Conservation (phyloP, 352 stramenopile genomes). For the Poterioochromonas sp. region DNA sequence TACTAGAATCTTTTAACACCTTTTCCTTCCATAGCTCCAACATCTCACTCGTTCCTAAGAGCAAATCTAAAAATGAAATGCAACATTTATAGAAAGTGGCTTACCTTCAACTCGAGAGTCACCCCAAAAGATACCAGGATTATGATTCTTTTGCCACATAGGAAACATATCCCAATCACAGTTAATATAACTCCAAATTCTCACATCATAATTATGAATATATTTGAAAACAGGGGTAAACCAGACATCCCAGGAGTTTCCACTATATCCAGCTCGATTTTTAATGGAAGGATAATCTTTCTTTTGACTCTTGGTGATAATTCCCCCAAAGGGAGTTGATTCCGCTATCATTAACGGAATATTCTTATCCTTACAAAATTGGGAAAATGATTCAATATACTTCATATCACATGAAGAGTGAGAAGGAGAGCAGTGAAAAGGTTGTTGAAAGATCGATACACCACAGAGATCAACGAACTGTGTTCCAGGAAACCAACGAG, state of each 20-base stretch:
- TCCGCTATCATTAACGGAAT: slow-evolving; percentile 61
- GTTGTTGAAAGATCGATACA: slow-evolving; percentile 60
- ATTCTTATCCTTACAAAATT: slow-evolving; percentile 28
- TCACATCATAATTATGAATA: slow-evolving; percentile 54
- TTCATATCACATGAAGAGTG: slow-evolving; percentile 12
- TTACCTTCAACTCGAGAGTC: slow-evolving; percentile 49
- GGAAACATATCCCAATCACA: slow-evolving; percentile 56
- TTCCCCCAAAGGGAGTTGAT: slow-evolving; percentile 60
- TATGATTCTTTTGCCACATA: slow-evolving; percentile 48
- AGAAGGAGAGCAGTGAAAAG: slow-evolving; percentile 47
- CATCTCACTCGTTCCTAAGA: too few relatives aligned
- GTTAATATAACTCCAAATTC: slow-evolving; percentile 62
- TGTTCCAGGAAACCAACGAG: slow-evolving; percentile 54
- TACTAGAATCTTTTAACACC: too few relatives aligned
- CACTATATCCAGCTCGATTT: slow-evolving; percentile 30
- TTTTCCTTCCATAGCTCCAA: too few relatives aligned
- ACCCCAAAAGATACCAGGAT: slow-evolving; percentile 50
- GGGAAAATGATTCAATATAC: slow-evolving; percentile 47
- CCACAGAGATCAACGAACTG: slow-evolving; percentile 57
- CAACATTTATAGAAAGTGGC: too few relatives aligned
- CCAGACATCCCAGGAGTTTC: slow-evolving; percentile 51
- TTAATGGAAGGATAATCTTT: background rate
- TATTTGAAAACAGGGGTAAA: slow-evolving; percentile 52
- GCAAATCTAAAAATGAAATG: too few relatives aligned
- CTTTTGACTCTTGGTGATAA: slow-evolving; percentile 45